Conservation (phyloP, 495 filamentous ascomycete species). For the Aspergillus incahuasiensis region DNA sequence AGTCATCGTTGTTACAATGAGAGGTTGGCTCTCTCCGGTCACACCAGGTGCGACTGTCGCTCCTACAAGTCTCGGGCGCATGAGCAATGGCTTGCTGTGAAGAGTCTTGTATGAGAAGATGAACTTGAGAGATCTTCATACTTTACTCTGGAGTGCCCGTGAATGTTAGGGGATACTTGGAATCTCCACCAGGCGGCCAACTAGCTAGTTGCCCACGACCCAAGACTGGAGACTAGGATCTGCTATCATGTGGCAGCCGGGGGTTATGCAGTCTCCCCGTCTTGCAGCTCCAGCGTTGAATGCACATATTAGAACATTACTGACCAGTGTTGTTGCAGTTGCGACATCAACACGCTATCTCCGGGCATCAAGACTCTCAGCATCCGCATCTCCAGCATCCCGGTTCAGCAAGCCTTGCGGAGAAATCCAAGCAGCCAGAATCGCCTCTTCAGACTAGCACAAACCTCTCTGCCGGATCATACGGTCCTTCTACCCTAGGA, state of each 20-base stretch:
- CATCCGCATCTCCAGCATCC: slow-evolving; percentile 49
- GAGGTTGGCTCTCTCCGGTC: neutral
- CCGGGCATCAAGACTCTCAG: slow-evolving; percentile 28
- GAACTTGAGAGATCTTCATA: neutral
- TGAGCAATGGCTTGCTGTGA: neutral
- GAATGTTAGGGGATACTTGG: neutral
- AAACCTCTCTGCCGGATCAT: slow-evolving; percentile 52
- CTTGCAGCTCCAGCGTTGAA: neutral
- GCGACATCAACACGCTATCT: slow-evolving; percentile 26
- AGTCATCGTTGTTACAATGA: neutral
- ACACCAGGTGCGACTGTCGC: slow-evolving; percentile 4
- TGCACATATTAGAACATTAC: neutral
- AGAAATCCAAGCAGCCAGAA: slow-evolving; percentile 59
- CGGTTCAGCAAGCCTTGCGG: slow-evolving; percentile 59
- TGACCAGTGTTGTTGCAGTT: slow-evolving; percentile 25
- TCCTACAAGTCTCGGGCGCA: slow-evolving; percentile 1
- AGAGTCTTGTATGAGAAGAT: neutral
- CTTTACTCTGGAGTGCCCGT: neutral
- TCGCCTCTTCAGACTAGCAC: slow-evolving; percentile 43
- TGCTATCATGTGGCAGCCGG: slow-evolving; percentile 1
- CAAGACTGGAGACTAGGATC: neutral
- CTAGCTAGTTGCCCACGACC: neutral
- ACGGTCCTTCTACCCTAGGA: slow-evolving; percentile 48
- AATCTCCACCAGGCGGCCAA: neutral
- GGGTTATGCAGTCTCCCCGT: slow-evolving; percentile 1